These are phyloP conservation scores for Tetracladium setigerum DNA, from an alignment of 495 filamentous ascomycete species.

Conservation along the genomic window DNA sequence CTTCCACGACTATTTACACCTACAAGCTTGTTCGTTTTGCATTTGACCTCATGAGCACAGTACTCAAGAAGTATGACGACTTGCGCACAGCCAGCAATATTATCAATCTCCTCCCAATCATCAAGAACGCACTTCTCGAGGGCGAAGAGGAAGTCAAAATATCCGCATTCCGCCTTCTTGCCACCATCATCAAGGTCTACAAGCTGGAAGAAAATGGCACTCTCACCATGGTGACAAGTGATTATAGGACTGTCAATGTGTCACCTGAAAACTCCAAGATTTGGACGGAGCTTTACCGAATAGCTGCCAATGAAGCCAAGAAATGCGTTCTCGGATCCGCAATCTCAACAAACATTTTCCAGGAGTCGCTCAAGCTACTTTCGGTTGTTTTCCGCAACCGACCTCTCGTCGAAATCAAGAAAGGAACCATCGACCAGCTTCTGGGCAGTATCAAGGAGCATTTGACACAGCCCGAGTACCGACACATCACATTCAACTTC, in stretches of 20 bases:
- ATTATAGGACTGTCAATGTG: constrained; percentile 29
- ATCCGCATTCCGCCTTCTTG: constrained; percentile 73
- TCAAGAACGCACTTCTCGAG: constrained; percentile 77
- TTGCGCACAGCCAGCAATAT: constrained; percentile 74
- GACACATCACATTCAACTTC: constrained; percentile 91
- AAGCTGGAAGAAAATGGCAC: too few relatives aligned
- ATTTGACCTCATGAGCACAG: constrained; percentile 72
- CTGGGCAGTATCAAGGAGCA: constrained; percentile 81
- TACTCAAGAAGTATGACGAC: constrained; percentile 72
- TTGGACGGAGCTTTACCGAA: constrained; percentile 60
- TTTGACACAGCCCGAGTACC: constrained; percentile 82
- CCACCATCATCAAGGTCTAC: constrained; percentile 69
- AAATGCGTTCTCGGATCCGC: constrained; percentile 36
- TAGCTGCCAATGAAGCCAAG: constrained; percentile 72
- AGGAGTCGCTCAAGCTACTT: constrained; percentile 80
- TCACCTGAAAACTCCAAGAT: too few relatives aligned
- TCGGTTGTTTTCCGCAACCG: constrained; percentile 79
- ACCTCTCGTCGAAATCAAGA: constrained; percentile 63
- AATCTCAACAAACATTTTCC: constrained; percentile 53
- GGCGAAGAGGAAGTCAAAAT: constrained; percentile 85
- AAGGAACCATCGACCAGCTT: constrained; percentile 74
- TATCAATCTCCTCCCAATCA: constrained; percentile 74
- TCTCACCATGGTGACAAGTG: constrained; percentile 60
- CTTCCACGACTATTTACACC: constrained; percentile 60
- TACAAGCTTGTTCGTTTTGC: constrained; percentile 83